Evolutionary conservation across 257 asterid species (phyloP).

Genomic region (Solanum medicagineum): DNA sequence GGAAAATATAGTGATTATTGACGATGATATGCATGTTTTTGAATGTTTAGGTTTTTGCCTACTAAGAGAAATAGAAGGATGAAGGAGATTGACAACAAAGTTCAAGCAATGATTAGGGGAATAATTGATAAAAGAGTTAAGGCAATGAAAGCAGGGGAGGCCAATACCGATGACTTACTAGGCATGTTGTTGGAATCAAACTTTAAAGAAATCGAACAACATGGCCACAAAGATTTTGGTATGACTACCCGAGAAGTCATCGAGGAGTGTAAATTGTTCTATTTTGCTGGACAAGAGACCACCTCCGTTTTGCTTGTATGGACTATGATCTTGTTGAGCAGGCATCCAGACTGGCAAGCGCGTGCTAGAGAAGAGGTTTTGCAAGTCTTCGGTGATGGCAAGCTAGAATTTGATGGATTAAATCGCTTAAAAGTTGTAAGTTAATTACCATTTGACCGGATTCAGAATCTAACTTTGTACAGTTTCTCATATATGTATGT

Average conservation of each 20-base stretch:
- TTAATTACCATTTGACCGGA: not conserved
- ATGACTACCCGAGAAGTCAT: conserved; percentile 3
- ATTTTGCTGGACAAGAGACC: conserved; percentile 22
- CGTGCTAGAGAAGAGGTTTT: conserved; percentile 21
- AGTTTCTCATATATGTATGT: not conserved
- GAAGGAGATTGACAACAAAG: conserved; percentile 5
- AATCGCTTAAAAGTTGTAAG: conserved; percentile 12
- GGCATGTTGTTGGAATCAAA: conserved; percentile 10
- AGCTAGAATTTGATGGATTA: conserved; percentile 7
- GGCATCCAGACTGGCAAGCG: conserved; percentile 9
- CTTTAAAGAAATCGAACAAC: not conserved
- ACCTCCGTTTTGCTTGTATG: conserved; percentile 12
- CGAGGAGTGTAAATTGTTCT: conserved; percentile 19
- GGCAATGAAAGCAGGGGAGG: not conserved
- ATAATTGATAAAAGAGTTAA: conserved; percentile 2
- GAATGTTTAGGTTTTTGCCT: conserved; percentile 6
- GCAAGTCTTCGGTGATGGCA: not conserved
- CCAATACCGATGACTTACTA: not conserved
- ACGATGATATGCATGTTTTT: not conserved
- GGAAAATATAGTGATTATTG: not conserved
- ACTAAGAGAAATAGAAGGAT: conserved; percentile 6
- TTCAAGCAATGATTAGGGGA: not conserved
- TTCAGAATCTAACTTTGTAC: no score
- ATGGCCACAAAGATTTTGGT: not conserved
- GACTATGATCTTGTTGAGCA: conserved; percentile 16